Evolutionary conservation across 1,284 basidiomycete species (phyloP).

Genomic region (Malassezia restricta): DNA sequence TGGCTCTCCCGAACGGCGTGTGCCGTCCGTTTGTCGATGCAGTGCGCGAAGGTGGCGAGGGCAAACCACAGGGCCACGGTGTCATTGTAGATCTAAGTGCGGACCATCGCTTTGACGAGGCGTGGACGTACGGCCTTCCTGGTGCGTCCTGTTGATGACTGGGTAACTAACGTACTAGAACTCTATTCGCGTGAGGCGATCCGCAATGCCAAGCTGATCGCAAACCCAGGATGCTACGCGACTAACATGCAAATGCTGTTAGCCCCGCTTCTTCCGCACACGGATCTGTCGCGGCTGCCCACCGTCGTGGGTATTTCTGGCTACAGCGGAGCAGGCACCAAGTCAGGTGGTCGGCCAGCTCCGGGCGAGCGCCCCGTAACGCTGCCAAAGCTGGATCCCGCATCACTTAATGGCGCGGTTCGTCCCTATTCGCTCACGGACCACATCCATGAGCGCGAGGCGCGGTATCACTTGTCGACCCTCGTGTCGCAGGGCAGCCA

Average conservation of each 20-base stretch:
- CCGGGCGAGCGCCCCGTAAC: conserved; percentile 47
- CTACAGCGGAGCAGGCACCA: conserved; percentile 86
- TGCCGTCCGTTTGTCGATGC: conserved; percentile 97
- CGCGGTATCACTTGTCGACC: conserved; percentile 63
- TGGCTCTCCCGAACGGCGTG: conserved; percentile 93
- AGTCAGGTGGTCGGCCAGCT: conserved; percentile 48
- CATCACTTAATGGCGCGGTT: conserved; percentile 63
- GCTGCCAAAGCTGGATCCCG: conserved; percentile 66
- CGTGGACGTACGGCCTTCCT: conserved; percentile 95
- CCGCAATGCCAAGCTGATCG: conserved; percentile 65
- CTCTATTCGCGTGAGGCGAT: conserved; percentile 69
- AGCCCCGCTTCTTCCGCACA: conserved; percentile 68
- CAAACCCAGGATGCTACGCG: conserved; percentile 95
- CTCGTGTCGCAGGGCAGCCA: conserved; percentile 46
- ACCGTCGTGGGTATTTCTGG: conserved; percentile 87
- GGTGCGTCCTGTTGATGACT: conserved; percentile 57
- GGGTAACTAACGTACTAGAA: conserved; percentile 52
- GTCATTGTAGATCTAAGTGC: conserved; percentile 76
- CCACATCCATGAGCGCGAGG: conserved; percentile 96
- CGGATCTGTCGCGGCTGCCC: conserved; percentile 59
- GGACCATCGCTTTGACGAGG: conserved; percentile 85
- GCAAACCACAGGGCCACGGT: conserved; percentile 55
- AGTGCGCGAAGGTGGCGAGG: conserved; percentile 60
- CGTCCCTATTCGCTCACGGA: conserved; percentile 82
- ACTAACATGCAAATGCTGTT: conserved; percentile 83